phyloP scores from a whole-genome alignment of 2,329 filamentous ascomycete genomes.

The Penicillium palitans region DNA sequence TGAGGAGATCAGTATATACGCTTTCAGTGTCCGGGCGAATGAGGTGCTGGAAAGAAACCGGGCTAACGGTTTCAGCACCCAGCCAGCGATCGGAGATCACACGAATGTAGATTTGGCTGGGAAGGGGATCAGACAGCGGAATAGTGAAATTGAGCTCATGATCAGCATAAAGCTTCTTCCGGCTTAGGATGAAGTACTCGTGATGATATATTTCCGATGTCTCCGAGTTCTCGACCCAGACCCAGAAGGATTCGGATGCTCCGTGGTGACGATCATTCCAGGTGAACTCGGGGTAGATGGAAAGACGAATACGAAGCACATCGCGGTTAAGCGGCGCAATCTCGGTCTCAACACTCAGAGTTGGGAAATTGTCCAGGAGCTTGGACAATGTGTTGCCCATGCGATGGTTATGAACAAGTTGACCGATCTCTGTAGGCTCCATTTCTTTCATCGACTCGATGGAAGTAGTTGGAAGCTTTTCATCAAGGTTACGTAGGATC shows the following conservation, averaged over 20 bases:
- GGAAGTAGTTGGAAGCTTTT: slow-evolving; percentile 70
- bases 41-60: slow-evolving; percentile 95
- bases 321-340: slow-evolving; percentile 95
- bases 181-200: slow-evolving; percentile 90
- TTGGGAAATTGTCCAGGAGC: slow-evolving; percentile 87
- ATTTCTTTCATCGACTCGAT: slow-evolving; percentile 89
- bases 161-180: slow-evolving; percentile 89
- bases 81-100: slow-evolving; percentile 95
- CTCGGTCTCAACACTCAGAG: slow-evolving; percentile 83
- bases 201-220: slow-evolving; percentile 97
- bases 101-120: slow-evolving; percentile 92
- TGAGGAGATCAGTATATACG: slow-evolving; percentile 89
- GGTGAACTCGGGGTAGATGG: slow-evolving; percentile 80
- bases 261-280: slow-evolving; percentile 97
- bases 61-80: slow-evolving; percentile 90
- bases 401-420: slow-evolving; percentile 83
- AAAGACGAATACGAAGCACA: slow-evolving; percentile 86
- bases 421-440: slow-evolving; percentile 86
- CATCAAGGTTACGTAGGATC: slow-evolving; percentile 79
- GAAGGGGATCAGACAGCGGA: slow-evolving; percentile 86
- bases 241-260: slow-evolving; percentile 93
- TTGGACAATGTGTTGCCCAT: slow-evolving; percentile 81
- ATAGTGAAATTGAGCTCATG: slow-evolving; percentile 98
- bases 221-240: slow-evolving; percentile 98
- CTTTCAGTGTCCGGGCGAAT: slow-evolving; percentile 97